A percentile compares a stretch with the other conserved stretches of the same genome.
Conservation (phyloP, 2,329 filamentous ascomycete species). For the Diaporthe nobilis region DNA sequence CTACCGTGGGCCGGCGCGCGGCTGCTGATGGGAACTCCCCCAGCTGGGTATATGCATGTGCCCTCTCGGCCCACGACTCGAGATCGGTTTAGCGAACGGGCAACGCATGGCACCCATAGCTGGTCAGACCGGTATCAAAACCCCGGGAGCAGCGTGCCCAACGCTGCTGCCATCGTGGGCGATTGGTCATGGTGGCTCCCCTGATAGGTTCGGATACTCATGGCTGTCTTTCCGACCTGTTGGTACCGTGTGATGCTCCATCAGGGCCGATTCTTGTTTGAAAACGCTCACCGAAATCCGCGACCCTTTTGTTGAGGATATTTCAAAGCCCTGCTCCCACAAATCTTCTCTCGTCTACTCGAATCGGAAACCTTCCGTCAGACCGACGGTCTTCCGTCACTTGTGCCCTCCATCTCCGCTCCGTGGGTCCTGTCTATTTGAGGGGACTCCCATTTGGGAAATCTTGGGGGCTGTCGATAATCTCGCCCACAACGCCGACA, state of each 20-base stretch:
- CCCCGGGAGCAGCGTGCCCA: conserved; percentile 11
- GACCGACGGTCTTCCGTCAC: conserved; percentile 7
- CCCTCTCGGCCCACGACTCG: conserved; percentile 25
- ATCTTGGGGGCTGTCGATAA: conserved; percentile 4
- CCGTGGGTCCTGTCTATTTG: neutral
- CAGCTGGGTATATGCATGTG: conserved; percentile 31
- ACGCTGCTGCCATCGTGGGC: neutral
- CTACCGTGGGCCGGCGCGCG: conserved; percentile 20
- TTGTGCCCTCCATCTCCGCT: neutral
- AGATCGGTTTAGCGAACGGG: conserved; percentile 29
- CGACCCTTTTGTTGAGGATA: neutral
- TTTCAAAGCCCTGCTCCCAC: neutral
- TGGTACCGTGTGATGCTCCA: conserved; percentile 9
- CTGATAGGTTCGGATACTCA: conserved; percentile 17
- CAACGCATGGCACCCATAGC: conserved; percentile 17
- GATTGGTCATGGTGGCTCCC: neutral
- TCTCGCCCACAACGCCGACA: conserved; percentile 31
- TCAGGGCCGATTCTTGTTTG: conserved; percentile 23
- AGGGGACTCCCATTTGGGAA: neutral
- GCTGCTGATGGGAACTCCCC: conserved; percentile 19
- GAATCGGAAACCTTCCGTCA: conserved; percentile 24
- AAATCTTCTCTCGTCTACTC: neutral
- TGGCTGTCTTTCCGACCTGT: conserved; percentile 15
- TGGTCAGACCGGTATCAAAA: conserved; percentile 21
- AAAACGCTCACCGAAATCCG: conserved; percentile 26